Conservation (phyloP, 1,284 basidiomycete species). For the Porogramme epimiltina region DNA sequence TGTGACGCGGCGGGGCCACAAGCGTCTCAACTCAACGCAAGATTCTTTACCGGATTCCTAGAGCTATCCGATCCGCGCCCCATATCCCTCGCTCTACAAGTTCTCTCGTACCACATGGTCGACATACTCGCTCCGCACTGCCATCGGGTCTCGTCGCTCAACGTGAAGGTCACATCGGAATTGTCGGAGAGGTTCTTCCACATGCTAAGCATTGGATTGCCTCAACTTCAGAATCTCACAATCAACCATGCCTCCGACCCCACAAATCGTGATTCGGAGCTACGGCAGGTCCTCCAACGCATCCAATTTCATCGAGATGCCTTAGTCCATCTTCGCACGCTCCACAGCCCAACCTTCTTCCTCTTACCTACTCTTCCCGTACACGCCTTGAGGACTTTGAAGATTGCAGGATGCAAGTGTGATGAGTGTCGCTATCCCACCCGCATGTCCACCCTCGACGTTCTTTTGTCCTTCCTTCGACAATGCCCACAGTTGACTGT, state of each 20-base stretch:
- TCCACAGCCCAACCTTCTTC: constrained; percentile 1
- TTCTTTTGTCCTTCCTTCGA: not conserved
- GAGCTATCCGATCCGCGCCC: constrained; percentile 2
- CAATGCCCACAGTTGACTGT: not conserved
- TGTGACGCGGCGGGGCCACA: not conserved
- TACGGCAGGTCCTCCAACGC: not conserved
- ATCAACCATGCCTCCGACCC: not conserved
- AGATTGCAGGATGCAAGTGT: not conserved
- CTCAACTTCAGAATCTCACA: not conserved
- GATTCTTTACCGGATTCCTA: not conserved
- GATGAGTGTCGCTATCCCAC: not conserved
- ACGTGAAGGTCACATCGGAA: not conserved
- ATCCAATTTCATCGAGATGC: not conserved
- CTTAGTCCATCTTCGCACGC: not conserved
- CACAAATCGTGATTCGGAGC: not conserved
- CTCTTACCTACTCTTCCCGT: not conserved
- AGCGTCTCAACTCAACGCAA: not conserved
- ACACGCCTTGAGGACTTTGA: not conserved
- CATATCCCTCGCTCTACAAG: not conserved
- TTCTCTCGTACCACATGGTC: not conserved
- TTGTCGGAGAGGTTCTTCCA: constrained; percentile 1
- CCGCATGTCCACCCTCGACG: not conserved
- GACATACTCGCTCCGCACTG: not conserved
- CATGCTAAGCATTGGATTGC: constrained; percentile 4
- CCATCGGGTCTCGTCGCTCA: constrained; percentile 4